Conservation (phyloP, 2,329 filamentous ascomycete species). For the Lojkania enalia region DNA sequence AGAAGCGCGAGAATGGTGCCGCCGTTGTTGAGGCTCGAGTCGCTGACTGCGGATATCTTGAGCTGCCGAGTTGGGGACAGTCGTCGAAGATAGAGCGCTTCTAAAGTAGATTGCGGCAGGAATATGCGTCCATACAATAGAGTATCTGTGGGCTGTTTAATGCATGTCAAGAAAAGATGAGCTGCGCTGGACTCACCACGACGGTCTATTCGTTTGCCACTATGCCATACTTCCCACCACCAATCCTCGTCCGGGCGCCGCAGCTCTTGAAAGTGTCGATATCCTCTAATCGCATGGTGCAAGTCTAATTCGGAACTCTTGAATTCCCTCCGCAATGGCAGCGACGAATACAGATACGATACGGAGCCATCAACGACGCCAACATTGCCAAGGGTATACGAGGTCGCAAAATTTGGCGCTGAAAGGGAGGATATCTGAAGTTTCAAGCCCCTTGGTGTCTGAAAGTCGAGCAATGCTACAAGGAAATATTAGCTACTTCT, state of each 20-base stretch:
- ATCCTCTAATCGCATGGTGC: conserved; percentile 77
- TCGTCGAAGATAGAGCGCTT: conserved; percentile 80
- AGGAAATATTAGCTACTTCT: conserved; percentile 15
- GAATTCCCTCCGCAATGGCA: conserved; percentile 69
- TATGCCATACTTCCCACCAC: conserved; percentile 60
- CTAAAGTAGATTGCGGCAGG: conserved; percentile 80
- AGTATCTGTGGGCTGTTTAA: conserved; percentile 50
- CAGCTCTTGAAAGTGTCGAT: conserved; percentile 74
- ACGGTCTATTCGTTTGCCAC: conserved; percentile 54
- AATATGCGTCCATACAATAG: conserved; percentile 79
- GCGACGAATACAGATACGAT: conserved; percentile 91
- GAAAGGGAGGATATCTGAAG: conserved; percentile 89
- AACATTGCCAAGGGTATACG: conserved; percentile 86
- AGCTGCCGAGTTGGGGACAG: conserved; percentile 77
- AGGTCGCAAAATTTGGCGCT: conserved; percentile 89
- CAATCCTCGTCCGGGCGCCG: conserved; percentile 54
- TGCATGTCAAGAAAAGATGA: conserved; percentile 12
- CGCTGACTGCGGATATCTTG: conserved; percentile 77
- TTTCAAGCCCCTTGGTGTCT: conserved; percentile 80
- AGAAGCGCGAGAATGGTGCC: conserved; percentile 73
- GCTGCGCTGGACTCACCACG: conserved; percentile 42
- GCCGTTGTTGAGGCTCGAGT: conserved; percentile 70
- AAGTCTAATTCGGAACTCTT: conserved; percentile 77
- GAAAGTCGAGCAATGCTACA: conserved; percentile 82
- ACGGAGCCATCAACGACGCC: conserved; percentile 96